These are phyloP conservation scores for Nepenthes mirabilis DNA, from an alignment of 148 eudicot genomes.

Conservation along the genomic window DNA sequence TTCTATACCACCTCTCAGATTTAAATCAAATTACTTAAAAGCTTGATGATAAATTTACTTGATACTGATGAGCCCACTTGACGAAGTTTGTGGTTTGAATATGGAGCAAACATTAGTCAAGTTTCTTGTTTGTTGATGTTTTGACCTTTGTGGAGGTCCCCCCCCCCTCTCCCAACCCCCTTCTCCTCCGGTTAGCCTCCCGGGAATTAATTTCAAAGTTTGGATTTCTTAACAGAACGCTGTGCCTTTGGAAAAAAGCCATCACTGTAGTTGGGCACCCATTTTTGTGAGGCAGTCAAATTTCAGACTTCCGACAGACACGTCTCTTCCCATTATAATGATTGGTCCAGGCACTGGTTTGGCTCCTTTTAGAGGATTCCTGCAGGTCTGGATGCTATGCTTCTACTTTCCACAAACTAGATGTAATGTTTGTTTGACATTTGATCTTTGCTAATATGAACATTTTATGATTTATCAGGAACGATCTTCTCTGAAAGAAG, in stretches of 20 bases:
- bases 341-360: slow-evolving; percentile 98
- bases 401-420: neutral
- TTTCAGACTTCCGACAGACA: slow-evolving; percentile 80
- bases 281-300: slow-evolving; percentile 84
- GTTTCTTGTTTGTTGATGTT: too few species aligned
- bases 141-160: too few species aligned
- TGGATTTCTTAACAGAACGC: slow-evolving; percentile 50
- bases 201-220: neutral
- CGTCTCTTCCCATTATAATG: slow-evolving; percentile 77
- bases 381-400: slow-evolving; percentile 45
- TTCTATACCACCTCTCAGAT: too few species aligned
- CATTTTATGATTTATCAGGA: slow-evolving; percentile 32
- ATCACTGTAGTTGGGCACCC: slow-evolving; percentile 73
- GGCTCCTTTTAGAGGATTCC: slow-evolving; percentile 97
- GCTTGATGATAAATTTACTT: too few species aligned
- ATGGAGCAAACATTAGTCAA: too few species aligned
- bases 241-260: slow-evolving; percentile 43
- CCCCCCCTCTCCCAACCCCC: too few species aligned
- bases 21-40: too few species aligned
- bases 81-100: too few species aligned
- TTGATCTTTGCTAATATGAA: neutral
- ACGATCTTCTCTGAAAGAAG: slow-evolving; percentile 71
- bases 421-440: neutral
- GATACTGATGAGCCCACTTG: too few species aligned
- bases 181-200: neutral